phyloP scores from a whole-genome alignment of 2,329 filamentous ascomycete species.

The Nemania sp. region DNA sequence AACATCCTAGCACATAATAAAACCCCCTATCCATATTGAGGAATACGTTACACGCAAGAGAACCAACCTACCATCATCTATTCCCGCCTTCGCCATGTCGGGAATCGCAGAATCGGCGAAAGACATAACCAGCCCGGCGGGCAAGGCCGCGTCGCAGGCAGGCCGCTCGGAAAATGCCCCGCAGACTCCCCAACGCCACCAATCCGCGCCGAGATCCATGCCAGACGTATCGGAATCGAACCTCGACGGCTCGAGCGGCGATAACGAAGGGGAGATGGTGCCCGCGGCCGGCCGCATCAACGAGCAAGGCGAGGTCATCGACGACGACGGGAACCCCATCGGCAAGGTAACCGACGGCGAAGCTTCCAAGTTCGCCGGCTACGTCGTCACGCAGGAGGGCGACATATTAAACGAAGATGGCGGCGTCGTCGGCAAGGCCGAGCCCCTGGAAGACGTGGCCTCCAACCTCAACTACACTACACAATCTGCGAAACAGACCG shows the following conservation, averaged over 20 bases:
- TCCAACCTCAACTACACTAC: conserved; percentile 40
- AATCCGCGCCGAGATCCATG: conserved; percentile 35
- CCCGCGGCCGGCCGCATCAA: conserved; percentile 49
- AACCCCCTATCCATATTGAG: conserved; percentile 23
- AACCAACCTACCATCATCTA: conserved; percentile 34
- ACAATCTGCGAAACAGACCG: no score
- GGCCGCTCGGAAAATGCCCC: conserved; percentile 11
- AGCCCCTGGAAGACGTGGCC: conserved; percentile 39
- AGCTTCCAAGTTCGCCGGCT: conserved; percentile 35
- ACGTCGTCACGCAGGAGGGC: conserved; percentile 43
- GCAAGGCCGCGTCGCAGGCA: conserved; percentile 24
- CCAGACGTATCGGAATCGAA: conserved; percentile 33
- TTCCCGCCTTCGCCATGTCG: conserved; percentile 39
- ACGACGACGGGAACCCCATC: conserved; percentile 55
- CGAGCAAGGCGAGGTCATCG: conserved; percentile 58
- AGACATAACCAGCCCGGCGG: conserved; percentile 22
- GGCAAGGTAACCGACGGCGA: conserved; percentile 44
- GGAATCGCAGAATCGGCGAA: conserved; percentile 32
- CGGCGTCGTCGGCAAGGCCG: conserved; percentile 39
- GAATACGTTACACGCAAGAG: conserved; percentile 32
- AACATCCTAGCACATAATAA: conserved; percentile 23
- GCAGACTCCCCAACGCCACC: conserved; percentile 21
- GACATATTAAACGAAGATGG: conserved; percentile 41
- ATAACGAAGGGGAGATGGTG: conserved; percentile 40
- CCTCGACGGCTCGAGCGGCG: conserved; percentile 27